These are phyloP conservation scores for Kwoniella newhampshirensis DNA, from an alignment of 768 basidiomycete species.

Conservation along the genomic window DNA sequence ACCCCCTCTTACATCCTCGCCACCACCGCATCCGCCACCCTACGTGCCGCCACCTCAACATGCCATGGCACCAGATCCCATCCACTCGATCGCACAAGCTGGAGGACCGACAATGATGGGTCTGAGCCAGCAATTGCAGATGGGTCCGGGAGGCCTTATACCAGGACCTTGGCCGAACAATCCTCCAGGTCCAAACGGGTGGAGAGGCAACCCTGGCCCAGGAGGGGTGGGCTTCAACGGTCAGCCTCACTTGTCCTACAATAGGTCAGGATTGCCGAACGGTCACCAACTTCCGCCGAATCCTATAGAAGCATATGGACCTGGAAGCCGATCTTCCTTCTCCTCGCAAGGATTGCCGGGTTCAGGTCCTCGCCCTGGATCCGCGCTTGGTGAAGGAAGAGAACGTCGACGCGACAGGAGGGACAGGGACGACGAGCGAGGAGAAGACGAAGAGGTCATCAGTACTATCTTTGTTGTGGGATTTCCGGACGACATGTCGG, in stretches of 20 bases:
- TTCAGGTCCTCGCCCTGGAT: conserved; percentile 15
- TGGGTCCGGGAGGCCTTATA: conserved; percentile 8
- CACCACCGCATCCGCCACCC: conserved; percentile 37
- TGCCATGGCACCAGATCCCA: conserved; percentile 50
- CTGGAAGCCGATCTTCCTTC: conserved; percentile 9
- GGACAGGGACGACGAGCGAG: conserved; percentile 25
- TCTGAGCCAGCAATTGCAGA: background rate
- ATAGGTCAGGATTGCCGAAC: conserved; percentile 8
- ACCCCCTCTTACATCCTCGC: conserved; percentile 36
- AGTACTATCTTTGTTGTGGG: conserved; percentile 98
- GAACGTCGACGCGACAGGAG: conserved; percentile 17
- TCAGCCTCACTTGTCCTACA: conserved; percentile 4
- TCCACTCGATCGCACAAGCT: conserved; percentile 29
- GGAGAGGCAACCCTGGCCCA: conserved; percentile 7
- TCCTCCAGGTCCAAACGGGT: conserved; percentile 9
- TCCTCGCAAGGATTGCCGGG: conserved; percentile 6
- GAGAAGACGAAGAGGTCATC: conserved; percentile 67
- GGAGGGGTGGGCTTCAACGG: conserved; percentile 8
- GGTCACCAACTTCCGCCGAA: conserved; percentile 18
- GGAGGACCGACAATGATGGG: conserved; percentile 15
- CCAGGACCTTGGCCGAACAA: conserved; percentile 11
- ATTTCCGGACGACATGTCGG: conserved; percentile 98
- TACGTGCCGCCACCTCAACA: conserved; percentile 50
- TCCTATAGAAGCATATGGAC: conserved; percentile 12
- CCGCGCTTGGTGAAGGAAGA: conserved; percentile 15